These are phyloP conservation scores for Nicotiana undulata DNA, from an alignment of 257 asterid genomes.

Conservation along the genomic window DNA sequence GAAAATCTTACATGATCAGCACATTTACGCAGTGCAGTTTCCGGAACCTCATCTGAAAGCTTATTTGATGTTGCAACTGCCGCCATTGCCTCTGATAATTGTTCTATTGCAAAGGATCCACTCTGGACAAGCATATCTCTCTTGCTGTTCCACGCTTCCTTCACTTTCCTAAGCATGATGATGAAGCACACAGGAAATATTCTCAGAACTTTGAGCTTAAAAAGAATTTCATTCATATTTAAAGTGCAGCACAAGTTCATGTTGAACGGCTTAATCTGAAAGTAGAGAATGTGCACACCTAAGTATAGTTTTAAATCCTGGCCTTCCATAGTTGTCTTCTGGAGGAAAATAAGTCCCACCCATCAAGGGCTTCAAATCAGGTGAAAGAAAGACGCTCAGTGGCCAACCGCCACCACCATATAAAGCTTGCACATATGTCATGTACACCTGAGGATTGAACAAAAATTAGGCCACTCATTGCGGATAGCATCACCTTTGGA, in stretches of 20 bases:
- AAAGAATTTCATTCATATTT: not conserved
- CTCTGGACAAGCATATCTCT: conserved; percentile 52
- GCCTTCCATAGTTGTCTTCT: conserved; percentile 84
- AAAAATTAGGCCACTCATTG: not conserved
- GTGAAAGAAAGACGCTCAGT: conserved; percentile 78
- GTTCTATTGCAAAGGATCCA: conserved; percentile 82
- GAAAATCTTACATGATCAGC: conserved; percentile 60
- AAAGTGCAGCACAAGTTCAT: not conserved
- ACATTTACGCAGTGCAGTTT: conserved; percentile 54
- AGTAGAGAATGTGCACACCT: conserved; percentile 36
- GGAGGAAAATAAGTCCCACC: conserved; percentile 99
- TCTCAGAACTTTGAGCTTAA: not conserved
- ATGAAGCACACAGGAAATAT: conserved; percentile 1
- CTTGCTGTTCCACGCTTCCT: conserved; percentile 87
- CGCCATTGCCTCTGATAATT: conserved; percentile 75
- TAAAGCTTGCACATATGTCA: conserved; percentile 93
- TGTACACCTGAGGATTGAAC: conserved; percentile 57
- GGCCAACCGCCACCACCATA: conserved; percentile 99
- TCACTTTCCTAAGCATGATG: conserved; percentile 60
- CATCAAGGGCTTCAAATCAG: conserved; percentile 91
- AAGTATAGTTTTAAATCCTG: conserved; percentile 84
- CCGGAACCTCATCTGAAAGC: conserved; percentile 58
- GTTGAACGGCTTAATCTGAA: not conserved
- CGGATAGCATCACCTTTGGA: not conserved
- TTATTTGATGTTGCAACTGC: conserved; percentile 50